These are phyloP conservation scores for Fragaria iinumae DNA, from an alignment of 306 rosid genomes.

Conservation along the genomic window DNA sequence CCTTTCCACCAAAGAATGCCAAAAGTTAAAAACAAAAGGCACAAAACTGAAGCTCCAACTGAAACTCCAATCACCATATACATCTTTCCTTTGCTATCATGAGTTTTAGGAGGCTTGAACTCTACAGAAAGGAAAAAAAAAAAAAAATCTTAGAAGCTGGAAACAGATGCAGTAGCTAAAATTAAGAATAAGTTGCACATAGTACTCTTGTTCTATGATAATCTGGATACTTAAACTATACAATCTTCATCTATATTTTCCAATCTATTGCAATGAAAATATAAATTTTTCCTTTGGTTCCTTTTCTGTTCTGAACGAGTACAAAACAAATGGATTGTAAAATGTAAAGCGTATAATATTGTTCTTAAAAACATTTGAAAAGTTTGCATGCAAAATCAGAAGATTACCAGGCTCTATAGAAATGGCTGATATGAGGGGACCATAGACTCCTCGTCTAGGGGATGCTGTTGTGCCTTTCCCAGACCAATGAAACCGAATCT, in stretches of 20 bases:
- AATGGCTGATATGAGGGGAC: conserved; percentile 30
- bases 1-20: conserved; percentile 15
- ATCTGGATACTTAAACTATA: no score
- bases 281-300: neutral
- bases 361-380: no score
- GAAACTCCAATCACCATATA: neutral
- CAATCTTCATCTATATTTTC: no score
- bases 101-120: conserved; percentile 5
- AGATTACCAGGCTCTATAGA: conserved; percentile 5
- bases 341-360: no score
- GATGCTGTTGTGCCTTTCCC: conserved; percentile 25
- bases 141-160: no score
- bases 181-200: no score
- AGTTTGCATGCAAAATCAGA: neutral
- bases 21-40: conserved; percentile 1
- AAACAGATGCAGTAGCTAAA: no score
- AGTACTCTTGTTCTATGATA: no score
- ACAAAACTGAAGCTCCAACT: conserved; percentile 4
- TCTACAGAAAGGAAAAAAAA: neutral
- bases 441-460: conserved; percentile 14
- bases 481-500: conserved; percentile 26
- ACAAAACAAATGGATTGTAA: neutral
- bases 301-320: neutral
- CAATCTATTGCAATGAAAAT: no score
- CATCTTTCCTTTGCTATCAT: conserved; percentile 3